Evolutionary conservation across 2,329 filamentous ascomycete genomes (phyloP), one percentile per base, ranked within the genome.

Genomic region (Colletotrichum agaves): DNA sequence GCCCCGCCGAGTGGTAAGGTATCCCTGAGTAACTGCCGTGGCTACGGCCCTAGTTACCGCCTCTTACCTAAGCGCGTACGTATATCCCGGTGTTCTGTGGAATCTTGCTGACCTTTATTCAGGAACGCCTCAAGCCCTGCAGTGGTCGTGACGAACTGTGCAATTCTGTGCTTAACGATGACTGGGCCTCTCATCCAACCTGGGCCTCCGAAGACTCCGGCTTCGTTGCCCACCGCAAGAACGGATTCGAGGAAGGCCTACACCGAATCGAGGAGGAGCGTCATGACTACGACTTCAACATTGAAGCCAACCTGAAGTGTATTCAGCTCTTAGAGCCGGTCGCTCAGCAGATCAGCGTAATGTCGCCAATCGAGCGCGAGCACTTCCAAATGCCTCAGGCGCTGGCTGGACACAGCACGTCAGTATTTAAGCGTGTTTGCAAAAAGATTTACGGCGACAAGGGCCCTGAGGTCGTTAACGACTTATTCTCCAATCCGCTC

Each of bases 141-240:
- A 96, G 93, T 75, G 96, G 96, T 11, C 92, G 96, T 50, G 96
- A 99, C 75, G 94, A 97, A 78, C 90, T 99, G 72, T 99, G 96
- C 81, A 91, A 93, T 72, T 91, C 91, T 23, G 95, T 99, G 0
- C 84, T 99, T 61, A 99, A 99, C 72, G 96, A 99, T 73, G 93
- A 98, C 72, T 99, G 96, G 96, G 96, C 96, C 2, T 98, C 95
- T 27, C 96, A 99, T 80, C 96, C 96, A 3, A 99, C 96, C 0
- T 99, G 96, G 96, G 96, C 95, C 1, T 98, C 95, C 1, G 96
- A 99, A 79, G 96, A 99, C 76, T 97, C 93, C 49, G 96, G 96
- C 0, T 99, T 99, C 74, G 95, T 99, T 67, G 96, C 96, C 12
- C 96, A 99, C 80, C 90, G 95, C 70, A 99, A 99, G 86, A 99